Evolutionary conservation across 2,329 filamentous ascomycete species (phyloP), one percentile per base, ranked within the genome.

Genomic region (Dothidotthia symphoricarpi): DNA sequence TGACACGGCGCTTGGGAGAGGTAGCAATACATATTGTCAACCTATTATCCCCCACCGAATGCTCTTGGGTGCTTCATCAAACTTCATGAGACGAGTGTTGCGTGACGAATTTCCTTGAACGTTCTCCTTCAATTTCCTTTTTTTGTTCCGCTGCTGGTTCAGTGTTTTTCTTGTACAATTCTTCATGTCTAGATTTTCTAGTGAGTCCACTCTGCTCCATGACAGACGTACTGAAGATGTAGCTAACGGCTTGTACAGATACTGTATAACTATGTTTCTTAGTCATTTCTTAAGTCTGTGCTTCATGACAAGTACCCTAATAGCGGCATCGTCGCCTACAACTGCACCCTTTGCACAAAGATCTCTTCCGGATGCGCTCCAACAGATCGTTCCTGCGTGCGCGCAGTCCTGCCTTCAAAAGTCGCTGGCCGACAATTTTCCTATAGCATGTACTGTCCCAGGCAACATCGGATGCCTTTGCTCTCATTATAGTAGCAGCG

Each of bases 261-360:
- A 43, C 41, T 63, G 63, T 65, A 66, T 55, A 50, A 63, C 47
- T 67, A 67, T 67, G 64, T 55, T 61, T 58, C 45, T 64, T 50
- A 58, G 63, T 56, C 61, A 57, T 56, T 48, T 56, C 38, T 58
- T 56, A 58, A 59, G 59, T 56, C 55, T 64, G 60, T 65, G 57
- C 57, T 59, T 63, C 41, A 49, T 61, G 49, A 57, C 57, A 52
- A 56, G 60, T 51, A 52, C 61, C 34, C 34, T 66, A 57, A 61
- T 63, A 43, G 46, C 54, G 51, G 58, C 62, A 41, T 55, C 51
- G 43, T 56, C 61, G 27, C 53, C 60, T 31, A 44, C 55, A 28
- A 53, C 53, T 42, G 43, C 49, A 45, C 36, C 50, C 47, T 43
- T 56, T 22, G 39, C 34, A 36, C 32, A 50, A 45, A 44, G 29